Conservation (phyloP, 805 yeast genomes). For the Pichia membranifaciens region DNA sequence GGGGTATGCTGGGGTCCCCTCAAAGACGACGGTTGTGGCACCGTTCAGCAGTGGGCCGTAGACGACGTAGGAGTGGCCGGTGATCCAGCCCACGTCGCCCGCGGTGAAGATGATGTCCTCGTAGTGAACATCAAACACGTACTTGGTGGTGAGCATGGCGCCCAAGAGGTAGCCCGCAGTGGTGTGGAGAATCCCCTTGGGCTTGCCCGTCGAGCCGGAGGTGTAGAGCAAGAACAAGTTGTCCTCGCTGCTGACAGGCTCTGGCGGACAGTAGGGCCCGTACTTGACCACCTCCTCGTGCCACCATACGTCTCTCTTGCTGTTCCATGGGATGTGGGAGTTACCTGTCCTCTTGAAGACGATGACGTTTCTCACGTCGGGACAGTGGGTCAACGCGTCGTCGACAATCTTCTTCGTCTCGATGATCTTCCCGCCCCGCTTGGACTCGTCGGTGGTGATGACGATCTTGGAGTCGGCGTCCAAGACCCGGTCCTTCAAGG, state of each 20-base stretch:
- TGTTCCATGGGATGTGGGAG: slow-evolving; percentile 41
- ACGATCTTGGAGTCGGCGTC: slow-evolving; percentile 70
- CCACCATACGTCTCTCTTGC: slow-evolving; percentile 72
- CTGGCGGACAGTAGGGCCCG: slow-evolving; percentile 67
- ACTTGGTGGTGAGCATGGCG: slow-evolving; percentile 67
- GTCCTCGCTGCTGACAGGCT: slow-evolving; percentile 72
- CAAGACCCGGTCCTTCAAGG: slow-evolving; percentile 62
- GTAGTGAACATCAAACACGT: slow-evolving; percentile 68
- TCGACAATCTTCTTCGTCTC: slow-evolving; percentile 79
- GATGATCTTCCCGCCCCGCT: slow-evolving; percentile 76
- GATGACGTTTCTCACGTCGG: slow-evolving; percentile 61
- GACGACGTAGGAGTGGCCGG: slow-evolving; percentile 79
- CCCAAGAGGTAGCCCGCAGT: slow-evolving; percentile 77
- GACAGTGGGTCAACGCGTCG: slow-evolving; percentile 65
- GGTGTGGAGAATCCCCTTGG: slow-evolving; percentile 79
- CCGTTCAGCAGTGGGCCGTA: slow-evolving; percentile 78
- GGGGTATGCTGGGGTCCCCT: slow-evolving; percentile 86
- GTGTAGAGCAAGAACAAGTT: slow-evolving; percentile 77
- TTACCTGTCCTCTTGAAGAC: slow-evolving; percentile 73
- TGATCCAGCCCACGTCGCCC: slow-evolving; percentile 90
- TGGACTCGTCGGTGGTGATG: slow-evolving; percentile 76
- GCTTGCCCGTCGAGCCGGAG: slow-evolving; percentile 84
- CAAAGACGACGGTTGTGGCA: slow-evolving; percentile 73
- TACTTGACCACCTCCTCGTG: slow-evolving; percentile 61
- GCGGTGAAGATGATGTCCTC: slow-evolving; percentile 78